These are phyloP conservation scores for Oryza rufipogon DNA, from an alignment of 176 grass and related monocot species.

Conservation along the genomic window DNA sequence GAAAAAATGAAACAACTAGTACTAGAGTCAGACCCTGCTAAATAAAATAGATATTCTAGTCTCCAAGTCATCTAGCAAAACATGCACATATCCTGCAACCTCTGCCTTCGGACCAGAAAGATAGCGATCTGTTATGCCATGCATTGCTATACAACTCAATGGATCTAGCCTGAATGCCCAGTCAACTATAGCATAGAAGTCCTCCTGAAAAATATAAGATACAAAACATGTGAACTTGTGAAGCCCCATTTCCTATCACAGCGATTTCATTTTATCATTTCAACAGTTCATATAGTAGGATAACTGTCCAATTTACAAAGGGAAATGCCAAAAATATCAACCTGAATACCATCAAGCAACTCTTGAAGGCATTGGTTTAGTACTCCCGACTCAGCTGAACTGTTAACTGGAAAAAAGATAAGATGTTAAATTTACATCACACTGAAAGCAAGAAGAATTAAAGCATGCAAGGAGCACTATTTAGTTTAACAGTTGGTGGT, in stretches of 20 bases:
- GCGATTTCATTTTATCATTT: background rate
- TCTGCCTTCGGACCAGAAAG: constrained; percentile 89
- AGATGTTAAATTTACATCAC: constrained; percentile 13
- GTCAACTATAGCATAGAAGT: constrained; percentile 77
- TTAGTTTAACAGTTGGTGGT: constrained; percentile 18
- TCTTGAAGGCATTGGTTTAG: constrained; percentile 79
- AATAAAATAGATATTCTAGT: constrained; percentile 75
- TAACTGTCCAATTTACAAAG: background rate
- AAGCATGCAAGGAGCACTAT: constrained; percentile 5
- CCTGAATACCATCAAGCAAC: constrained; percentile 87
- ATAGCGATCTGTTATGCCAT: constrained; percentile 91
- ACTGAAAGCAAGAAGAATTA: constrained; percentile 19
- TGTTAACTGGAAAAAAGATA: constrained; percentile 52
- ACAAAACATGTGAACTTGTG: constrained; percentile 30
- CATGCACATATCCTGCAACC: constrained; percentile 77
- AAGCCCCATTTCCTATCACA: constrained; percentile 25
- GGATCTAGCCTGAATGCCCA: constrained; percentile 92
- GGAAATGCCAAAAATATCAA: constrained; percentile 35
- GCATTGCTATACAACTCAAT: constrained; percentile 89
- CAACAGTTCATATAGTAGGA: background rate
- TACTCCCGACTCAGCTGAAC: constrained; percentile 56
- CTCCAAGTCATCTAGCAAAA: constrained; percentile 87
- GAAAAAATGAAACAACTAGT: background rate
- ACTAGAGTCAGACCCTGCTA: constrained; percentile 65
- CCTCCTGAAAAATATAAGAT: constrained; percentile 67